Evolutionary conservation across 306 rosid species (phyloP).

Genomic region (Sechiopsis laciniata): DNA sequence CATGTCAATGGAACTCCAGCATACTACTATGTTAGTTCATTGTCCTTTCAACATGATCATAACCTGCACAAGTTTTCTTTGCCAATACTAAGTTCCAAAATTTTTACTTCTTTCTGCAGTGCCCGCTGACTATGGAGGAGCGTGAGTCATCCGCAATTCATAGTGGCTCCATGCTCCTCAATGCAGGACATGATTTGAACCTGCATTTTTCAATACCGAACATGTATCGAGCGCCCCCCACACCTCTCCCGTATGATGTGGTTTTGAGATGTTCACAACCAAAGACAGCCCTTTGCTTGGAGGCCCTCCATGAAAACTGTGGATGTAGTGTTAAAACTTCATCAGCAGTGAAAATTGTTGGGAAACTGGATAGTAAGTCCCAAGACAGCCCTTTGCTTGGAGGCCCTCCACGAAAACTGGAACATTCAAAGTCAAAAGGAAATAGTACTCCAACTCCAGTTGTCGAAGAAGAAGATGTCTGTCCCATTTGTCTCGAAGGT

Average conservation of each 20-base stretch:
- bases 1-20: constrained; percentile 64
- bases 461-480: constrained; percentile 67
- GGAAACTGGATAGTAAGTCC: constrained; percentile 46
- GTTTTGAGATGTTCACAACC: constrained; percentile 47
- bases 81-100: constrained; percentile 14
- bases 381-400: constrained; percentile 35
- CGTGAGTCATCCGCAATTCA: constrained; percentile 39
- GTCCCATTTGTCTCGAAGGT: constrained; percentile 95
- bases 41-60: constrained; percentile 24
- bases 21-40: constrained; percentile 61
- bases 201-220: constrained; percentile 57
- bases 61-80: neutral
- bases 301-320: constrained; percentile 14
- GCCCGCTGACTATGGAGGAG: constrained; percentile 55
- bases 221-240: constrained; percentile 73
- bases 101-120: constrained; percentile 40
- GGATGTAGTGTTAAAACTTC: constrained; percentile 49
- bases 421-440: constrained; percentile 37
- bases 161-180: constrained; percentile 35
- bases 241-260: constrained; percentile 65
- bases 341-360: constrained; percentile 45
- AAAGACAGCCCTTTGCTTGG: neutral
- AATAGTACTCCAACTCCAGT: constrained; percentile 18
- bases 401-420: constrained; percentile 37
- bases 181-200: constrained; percentile 49